These are phyloP conservation scores for Orbilia oligospora DNA, from an alignment of 2,329 filamentous ascomycete genomes.

Conservation along the genomic window DNA sequence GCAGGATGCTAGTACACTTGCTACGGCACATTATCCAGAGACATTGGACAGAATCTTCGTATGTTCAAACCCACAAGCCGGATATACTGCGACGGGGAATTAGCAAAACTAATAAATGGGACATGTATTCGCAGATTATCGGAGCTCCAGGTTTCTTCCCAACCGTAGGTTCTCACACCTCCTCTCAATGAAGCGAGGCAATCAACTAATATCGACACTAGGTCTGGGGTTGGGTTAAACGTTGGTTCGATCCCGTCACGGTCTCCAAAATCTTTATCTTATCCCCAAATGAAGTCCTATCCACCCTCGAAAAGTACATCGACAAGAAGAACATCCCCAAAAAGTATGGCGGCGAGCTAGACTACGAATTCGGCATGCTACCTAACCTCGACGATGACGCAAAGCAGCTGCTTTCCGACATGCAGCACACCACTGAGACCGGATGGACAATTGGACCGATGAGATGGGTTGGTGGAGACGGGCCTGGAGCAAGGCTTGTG, in stretches of 20 bases:
- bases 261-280: constrained; percentile 97
- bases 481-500: constrained; percentile 34
- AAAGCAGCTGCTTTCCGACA: constrained; percentile 31
- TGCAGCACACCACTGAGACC: constrained; percentile 33
- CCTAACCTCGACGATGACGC: constrained; percentile 77
- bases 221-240: constrained; percentile 92
- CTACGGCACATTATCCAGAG: constrained; percentile 95
- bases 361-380: constrained; percentile 83
- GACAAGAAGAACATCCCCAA: constrained; percentile 86
- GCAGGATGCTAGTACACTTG: constrained; percentile 89
- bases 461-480: constrained; percentile 54
- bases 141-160: constrained; percentile 92
- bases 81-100: background rate
- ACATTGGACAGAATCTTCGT: constrained; percentile 84
- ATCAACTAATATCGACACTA: constrained; percentile 5
- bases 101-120: background rate
- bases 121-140: constrained; percentile 73
- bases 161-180: constrained; percentile 71
- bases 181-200: background rate
- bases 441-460: constrained; percentile 50
- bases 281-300: constrained; percentile 77
- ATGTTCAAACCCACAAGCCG: constrained; percentile 66
- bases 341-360: constrained; percentile 87
- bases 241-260: constrained; percentile 94
- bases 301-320: constrained; percentile 85